A percentile compares a stretch with the other conserved stretches of the same genome.
Evolutionary conservation across 441 rosid species (phyloP).

Genomic region (Populus hybrid): DNA sequence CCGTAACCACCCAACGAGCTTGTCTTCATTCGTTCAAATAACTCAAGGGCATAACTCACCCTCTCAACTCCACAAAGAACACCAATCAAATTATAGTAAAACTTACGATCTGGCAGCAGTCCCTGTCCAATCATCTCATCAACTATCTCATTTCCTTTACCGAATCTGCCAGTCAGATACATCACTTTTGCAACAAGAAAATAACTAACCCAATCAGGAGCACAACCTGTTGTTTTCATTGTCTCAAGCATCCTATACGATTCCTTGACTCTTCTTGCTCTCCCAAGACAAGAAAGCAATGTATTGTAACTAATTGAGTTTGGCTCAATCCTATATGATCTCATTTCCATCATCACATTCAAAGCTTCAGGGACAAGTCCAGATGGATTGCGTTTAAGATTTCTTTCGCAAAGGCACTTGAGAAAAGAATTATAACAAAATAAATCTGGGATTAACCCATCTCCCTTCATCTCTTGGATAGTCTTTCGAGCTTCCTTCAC

Average conservation of each 20-base stretch:
- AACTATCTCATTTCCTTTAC: constrained; percentile 62
- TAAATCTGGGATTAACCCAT: constrained; percentile 49
- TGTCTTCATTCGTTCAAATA: constrained; percentile 72
- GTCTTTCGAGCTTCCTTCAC: constrained; percentile 68
- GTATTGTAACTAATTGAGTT: constrained; percentile 63
- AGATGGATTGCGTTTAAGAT: constrained; percentile 58
- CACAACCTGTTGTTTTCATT: constrained; percentile 62
- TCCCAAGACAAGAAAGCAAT: constrained; percentile 71
- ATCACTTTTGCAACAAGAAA: constrained; percentile 69
- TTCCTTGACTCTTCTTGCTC: constrained; percentile 76
- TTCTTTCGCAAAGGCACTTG: constrained; percentile 61
- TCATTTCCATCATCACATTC: constrained; percentile 88
- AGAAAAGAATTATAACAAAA: constrained; percentile 70
- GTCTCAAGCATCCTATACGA: constrained; percentile 54
- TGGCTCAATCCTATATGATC: constrained; percentile 50
- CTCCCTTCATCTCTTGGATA: constrained; percentile 70
- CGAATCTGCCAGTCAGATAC: constrained; percentile 77
- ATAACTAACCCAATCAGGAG: constrained; percentile 69
- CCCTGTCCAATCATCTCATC: constrained; percentile 73
- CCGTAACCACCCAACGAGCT: constrained; percentile 55
- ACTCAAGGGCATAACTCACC: constrained; percentile 58
- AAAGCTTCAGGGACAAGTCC: constrained; percentile 81
- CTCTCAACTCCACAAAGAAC: constrained; percentile 76
- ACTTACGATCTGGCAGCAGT: constrained; percentile 50
- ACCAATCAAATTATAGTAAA: constrained; percentile 72